A percentile compares a stretch with the other conserved stretches of the same genome.
phyloP scores from a whole-genome alignment of 169 alveolate species.

The Perkinsus marinus region DNA sequence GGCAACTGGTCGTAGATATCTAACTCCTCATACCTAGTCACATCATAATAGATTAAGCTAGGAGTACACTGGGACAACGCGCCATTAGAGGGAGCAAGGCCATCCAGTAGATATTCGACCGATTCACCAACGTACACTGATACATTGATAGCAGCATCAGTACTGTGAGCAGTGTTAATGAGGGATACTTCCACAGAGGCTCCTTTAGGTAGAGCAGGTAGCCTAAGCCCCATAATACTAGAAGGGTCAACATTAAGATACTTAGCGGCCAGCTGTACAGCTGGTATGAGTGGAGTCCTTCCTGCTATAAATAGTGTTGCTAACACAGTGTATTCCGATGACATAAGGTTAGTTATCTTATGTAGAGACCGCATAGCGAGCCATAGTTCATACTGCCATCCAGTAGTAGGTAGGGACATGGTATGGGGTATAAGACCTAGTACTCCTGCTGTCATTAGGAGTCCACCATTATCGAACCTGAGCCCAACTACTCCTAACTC shows the following conservation, averaged over 20 bases:
- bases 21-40: neutral
- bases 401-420: neutral
- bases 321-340: neutral
- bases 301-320: neutral
- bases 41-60: neutral
- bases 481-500: neutral
- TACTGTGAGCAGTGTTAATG: neutral
- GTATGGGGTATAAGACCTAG: neutral
- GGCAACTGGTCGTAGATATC: neutral
- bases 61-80: neutral
- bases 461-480: neutral
- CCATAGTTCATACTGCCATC: neutral
- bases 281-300: neutral
- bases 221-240: neutral
- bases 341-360: neutral
- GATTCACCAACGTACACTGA: neutral
- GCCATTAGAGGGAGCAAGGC: neutral
- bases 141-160: neutral
- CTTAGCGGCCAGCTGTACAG: neutral
- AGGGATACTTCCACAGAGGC: neutral
- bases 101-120: neutral
- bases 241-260: neutral
- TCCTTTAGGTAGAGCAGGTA: neutral
- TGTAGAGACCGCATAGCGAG: neutral
- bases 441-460: constrained; percentile 2